phyloP scores from a whole-genome alignment of 2,329 filamentous ascomycete species.

The Sporothrix pseudoabietina region DNA sequence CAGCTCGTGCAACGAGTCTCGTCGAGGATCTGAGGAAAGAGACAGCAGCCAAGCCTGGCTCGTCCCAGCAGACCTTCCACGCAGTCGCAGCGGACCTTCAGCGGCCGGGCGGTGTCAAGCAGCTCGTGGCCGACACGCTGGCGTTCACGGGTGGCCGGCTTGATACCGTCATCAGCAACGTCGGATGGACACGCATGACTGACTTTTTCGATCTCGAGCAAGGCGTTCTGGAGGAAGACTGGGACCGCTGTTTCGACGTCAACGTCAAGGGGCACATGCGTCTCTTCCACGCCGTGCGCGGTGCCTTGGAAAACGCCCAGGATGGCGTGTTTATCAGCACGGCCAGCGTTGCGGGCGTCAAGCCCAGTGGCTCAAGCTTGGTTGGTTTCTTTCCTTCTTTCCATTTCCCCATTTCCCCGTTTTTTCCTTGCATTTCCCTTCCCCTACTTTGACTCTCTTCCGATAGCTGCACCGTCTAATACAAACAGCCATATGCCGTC shows the following conservation, averaged over 20 bases:
- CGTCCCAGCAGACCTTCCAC: conserved; percentile 41
- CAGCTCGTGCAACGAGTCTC: conserved; percentile 61
- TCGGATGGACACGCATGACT: conserved; percentile 56
- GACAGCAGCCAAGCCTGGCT: background rate
- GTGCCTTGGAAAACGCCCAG: conserved; percentile 24
- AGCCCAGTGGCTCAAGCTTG: conserved; percentile 62
- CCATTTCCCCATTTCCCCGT: no score
- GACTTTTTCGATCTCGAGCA: conserved; percentile 55
- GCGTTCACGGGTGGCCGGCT: conserved; percentile 62
- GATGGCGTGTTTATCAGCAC: conserved; percentile 64
- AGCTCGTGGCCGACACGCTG: conserved; percentile 62
- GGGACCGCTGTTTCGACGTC: conserved; percentile 61
- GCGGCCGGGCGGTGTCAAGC: conserved; percentile 58
- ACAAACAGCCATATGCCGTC: conserved; percentile 66
- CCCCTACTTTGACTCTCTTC: no score
- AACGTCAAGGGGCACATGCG: conserved; percentile 66
- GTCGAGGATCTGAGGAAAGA: conserved; percentile 52
- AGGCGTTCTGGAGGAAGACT: conserved; percentile 58
- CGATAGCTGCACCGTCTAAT: no score
- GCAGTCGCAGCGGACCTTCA: conserved; percentile 69
- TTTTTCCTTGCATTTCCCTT: background rate
- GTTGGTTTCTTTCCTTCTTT: conserved; percentile 40
- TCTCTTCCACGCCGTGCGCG: conserved; percentile 58
- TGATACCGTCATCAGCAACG: conserved; percentile 79
- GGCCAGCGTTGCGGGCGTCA: conserved; percentile 65